phyloP scores from a whole-genome alignment of 768 basidiomycete genomes.

The Suillus alpinus region DNA sequence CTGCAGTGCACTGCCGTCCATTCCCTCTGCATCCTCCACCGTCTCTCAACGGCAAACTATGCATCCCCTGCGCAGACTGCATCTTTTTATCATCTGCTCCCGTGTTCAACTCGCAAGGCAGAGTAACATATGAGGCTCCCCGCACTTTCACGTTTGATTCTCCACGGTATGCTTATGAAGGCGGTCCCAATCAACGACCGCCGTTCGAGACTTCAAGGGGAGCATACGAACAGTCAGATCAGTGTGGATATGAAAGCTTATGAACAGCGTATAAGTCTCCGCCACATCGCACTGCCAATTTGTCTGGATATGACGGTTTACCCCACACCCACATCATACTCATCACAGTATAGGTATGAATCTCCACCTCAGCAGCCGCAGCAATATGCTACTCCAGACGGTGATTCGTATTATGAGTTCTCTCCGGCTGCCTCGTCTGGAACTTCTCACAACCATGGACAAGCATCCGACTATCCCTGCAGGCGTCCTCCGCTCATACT shows the following conservation, averaged over 20 bases:
- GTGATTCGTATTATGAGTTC: constrained; percentile 24
- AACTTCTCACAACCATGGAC: constrained; percentile 9
- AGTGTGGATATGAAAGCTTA: constrained; percentile 29
- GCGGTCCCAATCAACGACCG: constrained; percentile 5
- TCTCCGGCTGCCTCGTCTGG: constrained; percentile 15
- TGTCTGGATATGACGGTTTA: constrained; percentile 25
- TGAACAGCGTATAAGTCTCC: constrained; percentile 22
- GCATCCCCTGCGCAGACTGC: background rate
- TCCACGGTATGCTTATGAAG: constrained; percentile 11
- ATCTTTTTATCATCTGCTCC: background rate
- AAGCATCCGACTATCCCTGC: constrained; percentile 23
- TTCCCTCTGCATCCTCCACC: background rate
- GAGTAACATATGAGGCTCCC: background rate
- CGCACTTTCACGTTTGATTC: background rate
- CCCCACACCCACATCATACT: constrained; percentile 22
- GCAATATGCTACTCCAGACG: constrained; percentile 17
- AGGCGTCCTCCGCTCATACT: constrained; percentile 20
- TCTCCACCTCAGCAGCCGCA: constrained; percentile 22
- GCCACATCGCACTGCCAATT: constrained; percentile 21
- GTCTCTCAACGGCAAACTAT: background rate
- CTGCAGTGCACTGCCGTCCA: background rate
- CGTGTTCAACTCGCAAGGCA: constrained; percentile 1
- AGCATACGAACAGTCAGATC: constrained; percentile 26
- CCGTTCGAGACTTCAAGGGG: constrained; percentile 6
- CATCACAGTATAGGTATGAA: constrained; percentile 20